Percentiles rank a stretch among this genome's conserved stretches.
These are phyloP conservation scores for Phaeosphaeria sp. DNA, from an alignment of 2,329 filamentous ascomycete species.

Conservation along the genomic window DNA sequence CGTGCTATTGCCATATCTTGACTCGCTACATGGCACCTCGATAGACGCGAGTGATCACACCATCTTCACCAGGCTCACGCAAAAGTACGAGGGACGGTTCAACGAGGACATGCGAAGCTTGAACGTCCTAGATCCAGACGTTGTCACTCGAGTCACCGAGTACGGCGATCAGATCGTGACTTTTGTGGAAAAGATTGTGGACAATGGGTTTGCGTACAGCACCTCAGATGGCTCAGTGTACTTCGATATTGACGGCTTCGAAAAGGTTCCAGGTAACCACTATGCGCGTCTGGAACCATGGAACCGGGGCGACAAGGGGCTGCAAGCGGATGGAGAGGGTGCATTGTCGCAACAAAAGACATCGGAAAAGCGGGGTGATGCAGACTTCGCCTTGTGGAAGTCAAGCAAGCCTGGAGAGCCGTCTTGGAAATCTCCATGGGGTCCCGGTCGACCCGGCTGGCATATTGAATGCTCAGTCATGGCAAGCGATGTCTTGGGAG, in stretches of 20 bases:
- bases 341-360: slow-evolving; percentile 67
- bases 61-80: slow-evolving; percentile 88
- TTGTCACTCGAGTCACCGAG: slow-evolving; percentile 88
- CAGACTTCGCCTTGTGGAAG: slow-evolving; percentile 95
- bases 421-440: slow-evolving; percentile 88
- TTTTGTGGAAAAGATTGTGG: slow-evolving; percentile 82
- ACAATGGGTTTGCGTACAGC: slow-evolving; percentile 84
- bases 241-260: slow-evolving; percentile 89
- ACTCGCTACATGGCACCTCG: slow-evolving; percentile 64
- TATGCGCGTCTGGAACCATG: slow-evolving; percentile 88
- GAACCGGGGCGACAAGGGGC: slow-evolving; percentile 80
- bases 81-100: slow-evolving; percentile 86
- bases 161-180: slow-evolving; percentile 86
- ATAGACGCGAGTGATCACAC: slow-evolving; percentile 68
- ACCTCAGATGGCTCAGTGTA: slow-evolving; percentile 84
- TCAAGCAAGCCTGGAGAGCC: slow-evolving; percentile 90
- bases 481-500: slow-evolving; percentile 86
- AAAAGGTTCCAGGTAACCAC: slow-evolving; percentile 75
- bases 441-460: slow-evolving; percentile 88
- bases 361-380: slow-evolving; percentile 73
- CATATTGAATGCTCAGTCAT: slow-evolving; percentile 98
- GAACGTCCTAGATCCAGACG: slow-evolving; percentile 83
- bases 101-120: slow-evolving; percentile 85
- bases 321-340: slow-evolving; percentile 90
- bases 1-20: slow-evolving; percentile 82